phyloP scores from a whole-genome alignment of 108 stramenopile genomes.

The Skeletonema potamos region DNA sequence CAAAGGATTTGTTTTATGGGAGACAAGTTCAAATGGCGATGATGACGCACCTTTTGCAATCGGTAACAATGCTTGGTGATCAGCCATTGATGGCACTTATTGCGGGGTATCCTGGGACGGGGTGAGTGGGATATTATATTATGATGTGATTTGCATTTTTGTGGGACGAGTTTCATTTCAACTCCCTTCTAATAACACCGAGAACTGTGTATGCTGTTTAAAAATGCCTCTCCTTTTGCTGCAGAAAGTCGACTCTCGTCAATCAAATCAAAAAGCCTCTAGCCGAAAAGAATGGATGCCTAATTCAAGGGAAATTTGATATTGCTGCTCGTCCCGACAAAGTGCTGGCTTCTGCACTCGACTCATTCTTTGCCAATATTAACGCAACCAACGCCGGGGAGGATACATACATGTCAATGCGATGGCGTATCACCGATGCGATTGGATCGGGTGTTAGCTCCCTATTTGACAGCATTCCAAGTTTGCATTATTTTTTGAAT shows the following conservation, averaged over 20 bases:
- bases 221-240: background rate
- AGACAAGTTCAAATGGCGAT: constrained; percentile 29
- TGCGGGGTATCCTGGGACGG: constrained; percentile 32
- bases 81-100: constrained; percentile 31
- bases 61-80: constrained; percentile 4
- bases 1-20: constrained; percentile 22
- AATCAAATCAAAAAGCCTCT: constrained; percentile 26
- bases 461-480: constrained; percentile 25
- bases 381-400: background rate
- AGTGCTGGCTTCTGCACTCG: constrained; percentile 13
- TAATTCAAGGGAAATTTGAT: constrained; percentile 32
- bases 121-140: constrained; percentile 4
- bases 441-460: constrained; percentile 14
- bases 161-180: background rate
- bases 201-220: too few relatives aligned
- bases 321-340: constrained; percentile 18
- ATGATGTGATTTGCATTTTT: background rate
- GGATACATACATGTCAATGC: constrained; percentile 19
- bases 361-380: constrained; percentile 1
- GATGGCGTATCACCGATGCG: constrained; percentile 26
- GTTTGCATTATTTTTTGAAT: constrained; percentile 3
- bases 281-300: constrained; percentile 6
- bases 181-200: too few relatives aligned
- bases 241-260: constrained; percentile 28
- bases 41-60: constrained; percentile 18